A percentile compares a stretch with the other conserved stretches of the same genome.
Evolutionary conservation across 352 stramenopile genomes (phyloP).

Genomic region (Phytopythium cucurbitacearum): DNA sequence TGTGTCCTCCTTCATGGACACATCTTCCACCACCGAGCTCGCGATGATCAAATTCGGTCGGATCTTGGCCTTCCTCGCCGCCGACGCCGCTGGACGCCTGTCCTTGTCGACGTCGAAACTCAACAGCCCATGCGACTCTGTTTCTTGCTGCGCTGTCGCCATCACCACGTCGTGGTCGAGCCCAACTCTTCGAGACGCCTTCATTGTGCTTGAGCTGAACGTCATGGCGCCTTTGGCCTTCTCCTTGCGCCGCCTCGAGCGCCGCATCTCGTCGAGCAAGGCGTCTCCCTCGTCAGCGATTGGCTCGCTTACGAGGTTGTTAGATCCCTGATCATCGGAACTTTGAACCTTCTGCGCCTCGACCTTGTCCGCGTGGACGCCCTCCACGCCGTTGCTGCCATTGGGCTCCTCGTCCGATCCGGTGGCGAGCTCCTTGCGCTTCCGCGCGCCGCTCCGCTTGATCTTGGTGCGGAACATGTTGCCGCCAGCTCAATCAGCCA

Average conservation of each 20-base stretch:
- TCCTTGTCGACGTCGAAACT: slow-evolving; percentile 47
- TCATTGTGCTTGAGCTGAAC: slow-evolving; percentile 34
- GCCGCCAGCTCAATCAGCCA: not conserved
- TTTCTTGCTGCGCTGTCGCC: not conserved
- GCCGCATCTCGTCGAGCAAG: slow-evolving; percentile 24
- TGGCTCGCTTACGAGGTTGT: not conserved
- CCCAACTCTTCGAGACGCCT: not conserved
- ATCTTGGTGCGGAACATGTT: slow-evolving; percentile 41
- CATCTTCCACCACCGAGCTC: slow-evolving; percentile 13
- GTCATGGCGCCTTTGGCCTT: slow-evolving; percentile 25
- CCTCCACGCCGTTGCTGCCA: not conserved
- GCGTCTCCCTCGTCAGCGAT: slow-evolving; percentile 12
- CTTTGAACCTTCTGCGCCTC: not conserved
- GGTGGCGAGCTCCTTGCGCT: slow-evolving; percentile 24
- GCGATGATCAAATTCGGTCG: slow-evolving; percentile 47
- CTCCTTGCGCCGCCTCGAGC: slow-evolving; percentile 25
- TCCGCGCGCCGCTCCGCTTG: slow-evolving; percentile 32
- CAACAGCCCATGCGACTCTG: slow-evolving; percentile 19
- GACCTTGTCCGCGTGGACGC: not conserved
- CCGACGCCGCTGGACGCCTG: not conserved
- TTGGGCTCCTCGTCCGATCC: slow-evolving; percentile 3
- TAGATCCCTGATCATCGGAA: not conserved
- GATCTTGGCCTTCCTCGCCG: slow-evolving; percentile 45
- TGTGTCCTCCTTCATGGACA: slow-evolving; percentile 13
- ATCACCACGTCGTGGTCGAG: not conserved